Evolutionary conservation across 345 rosid species (phyloP), one percentile per base, ranked within the genome.

Genomic region (Angophora floribunda): DNA sequence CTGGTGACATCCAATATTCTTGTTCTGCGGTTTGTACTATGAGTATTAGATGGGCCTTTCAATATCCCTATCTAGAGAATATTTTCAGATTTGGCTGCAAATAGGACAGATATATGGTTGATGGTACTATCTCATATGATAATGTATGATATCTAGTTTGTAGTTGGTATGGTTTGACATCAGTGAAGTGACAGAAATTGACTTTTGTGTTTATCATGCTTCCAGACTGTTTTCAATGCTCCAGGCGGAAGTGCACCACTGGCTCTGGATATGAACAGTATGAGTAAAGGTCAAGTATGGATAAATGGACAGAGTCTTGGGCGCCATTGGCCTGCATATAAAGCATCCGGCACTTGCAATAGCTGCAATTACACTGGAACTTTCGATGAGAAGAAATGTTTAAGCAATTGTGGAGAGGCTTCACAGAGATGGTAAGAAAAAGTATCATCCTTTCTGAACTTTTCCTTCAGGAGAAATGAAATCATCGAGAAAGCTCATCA

Each of bases 251-350:
- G 93, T 88, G 87, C 96, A 3, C 99, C 99, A 2, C 87, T 98
- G 94, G 99, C 98, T 90, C 90, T 98, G 75, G 99, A 98, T 89
- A 95, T 98, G 99, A 92, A 90, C 86, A 95, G 97, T 89, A 98
- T 98, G 99, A 96, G 99, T n/a, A 98, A 98, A 93, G 99, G 99
- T 63, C 99, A 98, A 89, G 91, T 95, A 75, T 98, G 99, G 99
- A 94, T 98, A 87, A 98, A 98, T 88, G 99, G 99, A 85, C 95
- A 95, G 91, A 94, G 95, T 87, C 79, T 96, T 52, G 99, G 99
- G 75, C 98, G 99, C 67, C 93, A 96, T 88, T 97, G 97, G 99
- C 99, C 99, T 90, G 98, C 99, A 26, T 96, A 96, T 52, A 96
- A 95, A 90, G 99, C 98, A 53, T 89, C 96, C 51, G 99, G 98